These are phyloP conservation scores for Colletotrichum nymphaeae DNA, from an alignment of 2,329 filamentous ascomycete genomes.

Conservation along the genomic window DNA sequence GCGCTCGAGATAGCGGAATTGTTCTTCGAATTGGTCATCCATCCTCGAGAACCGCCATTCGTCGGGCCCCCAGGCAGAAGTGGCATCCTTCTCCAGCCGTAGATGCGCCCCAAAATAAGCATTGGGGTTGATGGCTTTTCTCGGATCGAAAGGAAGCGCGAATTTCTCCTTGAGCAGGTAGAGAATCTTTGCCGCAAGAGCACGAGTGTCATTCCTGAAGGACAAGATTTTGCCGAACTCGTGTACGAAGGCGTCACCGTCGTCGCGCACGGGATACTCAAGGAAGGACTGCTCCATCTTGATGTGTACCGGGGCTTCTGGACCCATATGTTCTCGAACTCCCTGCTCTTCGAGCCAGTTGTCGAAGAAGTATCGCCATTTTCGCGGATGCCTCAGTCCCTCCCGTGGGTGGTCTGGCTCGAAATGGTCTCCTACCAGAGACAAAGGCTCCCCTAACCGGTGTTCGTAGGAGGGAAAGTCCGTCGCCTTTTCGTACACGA, in stretches of 20 bases:
- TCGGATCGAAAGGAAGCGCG: constrained; percentile 40
- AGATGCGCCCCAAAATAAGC: constrained; percentile 47
- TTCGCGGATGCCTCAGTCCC: constrained; percentile 38
- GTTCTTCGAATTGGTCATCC: constrained; percentile 45
- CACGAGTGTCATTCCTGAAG: constrained; percentile 45
- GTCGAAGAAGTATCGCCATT: constrained; percentile 44
- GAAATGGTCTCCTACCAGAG: constrained; percentile 44
- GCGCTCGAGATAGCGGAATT: constrained; percentile 40
- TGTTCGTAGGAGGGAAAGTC: constrained; percentile 43
- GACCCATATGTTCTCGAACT: not conserved
- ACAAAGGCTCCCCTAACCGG: constrained; percentile 35
- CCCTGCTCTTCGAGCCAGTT: constrained; percentile 42
- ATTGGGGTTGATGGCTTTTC: constrained; percentile 37
- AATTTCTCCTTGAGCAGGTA: constrained; percentile 38
- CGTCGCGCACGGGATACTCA: constrained; percentile 49
- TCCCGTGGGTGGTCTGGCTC: constrained; percentile 43
- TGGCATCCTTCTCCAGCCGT: constrained; percentile 45
- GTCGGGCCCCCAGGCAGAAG: constrained; percentile 44
- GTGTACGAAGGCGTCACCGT: constrained; percentile 47
- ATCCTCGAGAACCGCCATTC: constrained; percentile 45
- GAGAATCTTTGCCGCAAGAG: constrained; percentile 43
- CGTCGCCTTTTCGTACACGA: constrained; percentile 41
- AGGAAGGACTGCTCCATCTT: constrained; percentile 47
- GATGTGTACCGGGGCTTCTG: constrained; percentile 41
- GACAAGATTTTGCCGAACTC: constrained; percentile 48